phyloP scores from a whole-genome alignment of 75 land plant species.

The Isoetes taiwanensis region DNA sequence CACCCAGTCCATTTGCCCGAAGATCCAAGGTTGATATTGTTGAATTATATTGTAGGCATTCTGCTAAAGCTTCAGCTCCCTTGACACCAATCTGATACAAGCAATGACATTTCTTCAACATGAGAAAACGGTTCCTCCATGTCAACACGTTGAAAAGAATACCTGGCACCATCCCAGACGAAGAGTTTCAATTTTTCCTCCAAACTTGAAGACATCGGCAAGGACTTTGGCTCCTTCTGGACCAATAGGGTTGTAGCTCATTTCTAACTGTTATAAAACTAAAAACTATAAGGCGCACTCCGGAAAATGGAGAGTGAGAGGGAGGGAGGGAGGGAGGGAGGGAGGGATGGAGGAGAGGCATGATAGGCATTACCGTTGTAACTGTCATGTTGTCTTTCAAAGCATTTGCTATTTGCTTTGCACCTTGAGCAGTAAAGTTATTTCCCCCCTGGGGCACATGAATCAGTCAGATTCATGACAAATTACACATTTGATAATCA shows the following conservation, averaged over 20 bases:
- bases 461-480: neutral
- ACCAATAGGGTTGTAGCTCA: slow-evolving; percentile 95
- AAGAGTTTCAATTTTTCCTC: slow-evolving; percentile 73
- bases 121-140: neutral
- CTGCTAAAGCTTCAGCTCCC: slow-evolving; percentile 84
- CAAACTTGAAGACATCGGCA: slow-evolving; percentile 72
- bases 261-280: slow-evolving; percentile 54
- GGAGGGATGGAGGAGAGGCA: neutral
- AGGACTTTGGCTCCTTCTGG: slow-evolving; percentile 74
- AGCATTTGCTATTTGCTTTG: slow-evolving; percentile 42
- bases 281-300: slow-evolving; percentile 1
- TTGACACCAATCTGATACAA: slow-evolving; percentile 67
- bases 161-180: slow-evolving; percentile 99
- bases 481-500: neutral
- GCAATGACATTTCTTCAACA: neutral
- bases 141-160: neutral
- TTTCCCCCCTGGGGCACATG: slow-evolving; percentile 70
- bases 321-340: neutral
- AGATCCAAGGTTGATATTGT: slow-evolving; percentile 76
- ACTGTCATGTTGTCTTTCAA: slow-evolving; percentile 72
- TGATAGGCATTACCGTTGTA: slow-evolving; percentile 45
- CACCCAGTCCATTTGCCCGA: slow-evolving; percentile 84
- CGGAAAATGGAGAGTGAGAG: neutral
- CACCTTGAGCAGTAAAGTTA: slow-evolving; percentile 73
- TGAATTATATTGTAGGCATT: slow-evolving; percentile 70